Base-by-base conservation (phyloP, 2,329 filamentous ascomycete genomes). In the Talaromyces sp. region DNA sequence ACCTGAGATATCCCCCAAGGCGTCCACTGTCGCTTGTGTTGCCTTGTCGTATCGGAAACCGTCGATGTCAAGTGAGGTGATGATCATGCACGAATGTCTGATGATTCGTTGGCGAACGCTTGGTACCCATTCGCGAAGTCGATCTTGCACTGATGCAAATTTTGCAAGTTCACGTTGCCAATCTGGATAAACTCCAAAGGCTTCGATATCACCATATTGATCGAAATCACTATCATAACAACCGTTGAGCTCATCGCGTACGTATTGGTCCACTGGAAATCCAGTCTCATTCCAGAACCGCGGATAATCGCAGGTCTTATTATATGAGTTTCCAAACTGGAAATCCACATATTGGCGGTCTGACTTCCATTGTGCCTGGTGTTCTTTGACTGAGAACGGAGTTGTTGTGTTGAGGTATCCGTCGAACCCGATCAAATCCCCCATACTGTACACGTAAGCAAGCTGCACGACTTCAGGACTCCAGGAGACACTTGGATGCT, bases 31-130 rank as follows among this genome's bases (percentile, higher is more conserved):
- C 11, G 83, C 79, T 62, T 86, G 84, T 14, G 83, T 81, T 2
- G 83, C 85, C 68, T 88, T 88, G 70, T 88, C 85, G 68, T 86
- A 85, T 49, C 85, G 81, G 63, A 84, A 86, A 0, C 84, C 85
- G 62, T 88, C 85, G 50, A 88, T 81, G 62, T 87, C 85, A n/a
- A 88, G 74, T 56, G 79, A 81, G 20, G 75, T 70, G 51, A 88
- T 85, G 30, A 82, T 76, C 68, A 87, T 82, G 69, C 85, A 88
- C 1, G 83, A 85, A 61, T 86, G 84, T 40, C 79, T 79, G 56
- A 82, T 79, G 52, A 87, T 72, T 59, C 82, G 83, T 42, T 80
- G 75, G 29, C 79, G 72, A 0, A 87, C 84, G 11, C 79, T 78
- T 2, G 82, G 80, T 22, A 79, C 63, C 85, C 85, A 88, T 61